Percentiles rank a stretch among this genome's conserved stretches.
Conservation (phyloP, 768 basidiomycete genomes). For the Antrodiella citrinella region DNA sequence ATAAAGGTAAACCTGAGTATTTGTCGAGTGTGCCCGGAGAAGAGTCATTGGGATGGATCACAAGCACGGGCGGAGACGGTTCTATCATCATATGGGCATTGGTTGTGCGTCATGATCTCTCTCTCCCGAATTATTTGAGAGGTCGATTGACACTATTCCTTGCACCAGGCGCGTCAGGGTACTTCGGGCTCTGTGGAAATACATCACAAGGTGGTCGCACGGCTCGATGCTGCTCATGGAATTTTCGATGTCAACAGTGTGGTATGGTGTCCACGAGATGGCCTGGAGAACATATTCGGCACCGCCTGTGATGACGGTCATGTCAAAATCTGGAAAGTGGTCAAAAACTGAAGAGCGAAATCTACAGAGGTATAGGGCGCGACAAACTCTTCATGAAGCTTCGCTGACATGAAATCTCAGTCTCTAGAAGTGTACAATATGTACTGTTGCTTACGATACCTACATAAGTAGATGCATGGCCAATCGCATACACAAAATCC, state of each 20-base stretch:
- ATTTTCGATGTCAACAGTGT: constrained; percentile 82
- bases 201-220: constrained; percentile 43
- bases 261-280: constrained; percentile 70
- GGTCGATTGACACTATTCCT: too few species aligned
- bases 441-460: too few species aligned
- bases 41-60: constrained; percentile 66
- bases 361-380: too few species aligned
- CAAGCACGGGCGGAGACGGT: constrained; percentile 83
- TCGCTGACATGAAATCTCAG: too few species aligned
- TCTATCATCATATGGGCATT: constrained; percentile 76
- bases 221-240: constrained; percentile 61
- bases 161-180: constrained; percentile 12
- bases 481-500: too few species aligned
- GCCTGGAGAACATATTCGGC: constrained; percentile 60
- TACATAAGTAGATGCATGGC: too few species aligned
- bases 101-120: constrained; percentile 7
- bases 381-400: too few species aligned
- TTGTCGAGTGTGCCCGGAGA: constrained; percentile 19
- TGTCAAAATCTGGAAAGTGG: constrained; percentile 70
- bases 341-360: background rate
- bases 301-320: constrained; percentile 83
- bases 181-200: constrained; percentile 18
- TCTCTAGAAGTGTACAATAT: too few species aligned
- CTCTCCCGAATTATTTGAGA: background rate
- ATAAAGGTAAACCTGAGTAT: constrained; percentile 22